phyloP scores from a whole-genome alignment of 495 filamentous ascomycete genomes.

The Talaromyces thailandensis region DNA sequence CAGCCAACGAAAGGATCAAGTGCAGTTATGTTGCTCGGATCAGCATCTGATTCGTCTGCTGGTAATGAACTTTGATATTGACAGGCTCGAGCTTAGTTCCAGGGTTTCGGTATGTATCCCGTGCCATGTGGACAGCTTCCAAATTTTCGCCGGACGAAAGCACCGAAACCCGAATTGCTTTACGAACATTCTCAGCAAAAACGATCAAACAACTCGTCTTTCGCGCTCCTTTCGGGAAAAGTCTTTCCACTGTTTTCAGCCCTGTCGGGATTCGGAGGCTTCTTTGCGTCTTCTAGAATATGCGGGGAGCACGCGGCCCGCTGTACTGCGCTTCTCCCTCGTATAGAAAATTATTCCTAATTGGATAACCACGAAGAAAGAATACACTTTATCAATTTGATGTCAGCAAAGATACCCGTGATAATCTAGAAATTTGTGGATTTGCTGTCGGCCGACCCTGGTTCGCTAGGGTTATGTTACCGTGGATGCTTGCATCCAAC shows the following conservation, averaged over 20 bases:
- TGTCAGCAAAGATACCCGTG: not conserved
- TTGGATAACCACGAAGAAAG: not conserved
- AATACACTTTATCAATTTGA: not conserved
- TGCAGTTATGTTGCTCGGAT: not conserved
- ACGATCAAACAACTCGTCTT: not conserved
- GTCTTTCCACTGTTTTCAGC: not conserved
- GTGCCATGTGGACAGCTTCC: not conserved
- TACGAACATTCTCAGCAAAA: not conserved
- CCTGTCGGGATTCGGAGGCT: not conserved
- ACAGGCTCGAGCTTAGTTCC: not conserved
- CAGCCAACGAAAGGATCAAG: not conserved
- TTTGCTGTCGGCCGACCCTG: not conserved
- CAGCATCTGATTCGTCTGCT: not conserved
- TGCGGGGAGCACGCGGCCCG: not conserved
- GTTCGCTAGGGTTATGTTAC: not conserved
- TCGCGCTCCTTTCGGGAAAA: not conserved
- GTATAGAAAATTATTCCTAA: not conserved
- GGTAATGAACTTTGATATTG: not conserved
- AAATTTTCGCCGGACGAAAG: not conserved
- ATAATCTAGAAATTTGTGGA: not conserved
- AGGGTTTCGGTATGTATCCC: not conserved
- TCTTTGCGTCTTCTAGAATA: not conserved
- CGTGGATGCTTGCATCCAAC: not conserved
- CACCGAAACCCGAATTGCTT: not conserved
- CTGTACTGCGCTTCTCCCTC: not conserved